phyloP scores from a whole-genome alignment of 2,329 filamentous ascomycete species.

The Zymoseptoria passerinii region DNA sequence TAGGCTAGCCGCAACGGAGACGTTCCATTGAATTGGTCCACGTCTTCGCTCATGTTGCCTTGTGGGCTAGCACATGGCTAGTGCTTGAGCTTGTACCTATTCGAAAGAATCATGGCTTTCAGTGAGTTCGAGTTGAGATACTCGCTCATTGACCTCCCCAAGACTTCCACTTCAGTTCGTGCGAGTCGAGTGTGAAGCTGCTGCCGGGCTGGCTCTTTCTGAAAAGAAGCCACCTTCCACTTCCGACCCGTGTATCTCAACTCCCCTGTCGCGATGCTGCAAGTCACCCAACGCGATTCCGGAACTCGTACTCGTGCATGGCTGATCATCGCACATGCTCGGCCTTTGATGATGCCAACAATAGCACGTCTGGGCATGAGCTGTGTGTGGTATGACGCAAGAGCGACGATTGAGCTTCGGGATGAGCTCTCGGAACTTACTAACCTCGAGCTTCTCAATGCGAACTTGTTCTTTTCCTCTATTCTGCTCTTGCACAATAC shows the following conservation, averaged over 20 bases:
- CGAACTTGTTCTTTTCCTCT: neutral
- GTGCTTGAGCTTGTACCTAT: neutral
- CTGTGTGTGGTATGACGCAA: neutral
- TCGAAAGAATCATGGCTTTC: neutral
- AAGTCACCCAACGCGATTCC: neutral
- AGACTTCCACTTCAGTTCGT: neutral
- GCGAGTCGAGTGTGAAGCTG: neutral
- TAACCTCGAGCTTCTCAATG: neutral
- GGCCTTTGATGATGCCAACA: neutral
- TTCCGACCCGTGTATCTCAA: neutral
- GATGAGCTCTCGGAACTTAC: neutral
- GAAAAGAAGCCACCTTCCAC: neutral
- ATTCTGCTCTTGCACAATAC: neutral
- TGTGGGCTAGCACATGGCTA: neutral
- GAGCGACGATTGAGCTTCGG: neutral
- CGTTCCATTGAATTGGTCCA: constrained; percentile 16
- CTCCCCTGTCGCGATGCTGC: neutral
- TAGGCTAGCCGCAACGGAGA: neutral
- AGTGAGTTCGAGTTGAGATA: neutral
- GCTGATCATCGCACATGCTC: neutral
- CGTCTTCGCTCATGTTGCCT: neutral
- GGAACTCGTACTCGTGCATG: neutral
- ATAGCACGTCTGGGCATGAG: neutral
- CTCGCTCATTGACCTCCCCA: neutral
- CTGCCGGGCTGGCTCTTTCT: neutral